phyloP scores from a whole-genome alignment of 768 basidiomycete species.

The Naganishia kalamii region DNA sequence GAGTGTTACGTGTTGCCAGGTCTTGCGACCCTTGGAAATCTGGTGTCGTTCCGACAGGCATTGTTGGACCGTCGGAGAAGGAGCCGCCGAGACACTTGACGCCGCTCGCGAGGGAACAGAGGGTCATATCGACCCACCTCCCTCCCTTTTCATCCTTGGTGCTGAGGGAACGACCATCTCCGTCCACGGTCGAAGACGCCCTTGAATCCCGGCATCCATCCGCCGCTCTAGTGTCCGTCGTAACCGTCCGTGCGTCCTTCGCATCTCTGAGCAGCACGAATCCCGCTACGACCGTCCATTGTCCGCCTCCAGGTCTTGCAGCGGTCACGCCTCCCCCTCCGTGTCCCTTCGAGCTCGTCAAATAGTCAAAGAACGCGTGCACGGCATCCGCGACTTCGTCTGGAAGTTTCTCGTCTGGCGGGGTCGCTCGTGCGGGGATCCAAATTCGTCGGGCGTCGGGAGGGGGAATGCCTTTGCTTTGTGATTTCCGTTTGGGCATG shows the following conservation, averaged over 20 bases:
- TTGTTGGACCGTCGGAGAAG: not conserved
- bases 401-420: not conserved
- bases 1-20: no score
- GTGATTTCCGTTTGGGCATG: no score
- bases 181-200: not conserved
- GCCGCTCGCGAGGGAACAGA: conserved; percentile 17
- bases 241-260: not conserved
- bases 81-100: conserved; percentile 18
- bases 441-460: not conserved
- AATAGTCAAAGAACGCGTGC: not conserved
- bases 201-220: not conserved
- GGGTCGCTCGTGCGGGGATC: not conserved
- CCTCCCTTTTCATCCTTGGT: not conserved
- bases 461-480: not conserved
- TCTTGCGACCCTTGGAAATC: not conserved
- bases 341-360: not conserved
- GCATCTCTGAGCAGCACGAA: not conserved
- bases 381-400: not conserved
- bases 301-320: conserved; percentile 3
- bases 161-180: not conserved
- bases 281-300: conserved; percentile 20
- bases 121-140: not conserved
- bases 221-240: not conserved
- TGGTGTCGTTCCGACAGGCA: not conserved
- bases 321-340: conserved; percentile 11